Evolutionary conservation across 805 yeast genomes (phyloP), one percentile per base, ranked within the genome.

Genomic region (Kazachstania africana): DNA sequence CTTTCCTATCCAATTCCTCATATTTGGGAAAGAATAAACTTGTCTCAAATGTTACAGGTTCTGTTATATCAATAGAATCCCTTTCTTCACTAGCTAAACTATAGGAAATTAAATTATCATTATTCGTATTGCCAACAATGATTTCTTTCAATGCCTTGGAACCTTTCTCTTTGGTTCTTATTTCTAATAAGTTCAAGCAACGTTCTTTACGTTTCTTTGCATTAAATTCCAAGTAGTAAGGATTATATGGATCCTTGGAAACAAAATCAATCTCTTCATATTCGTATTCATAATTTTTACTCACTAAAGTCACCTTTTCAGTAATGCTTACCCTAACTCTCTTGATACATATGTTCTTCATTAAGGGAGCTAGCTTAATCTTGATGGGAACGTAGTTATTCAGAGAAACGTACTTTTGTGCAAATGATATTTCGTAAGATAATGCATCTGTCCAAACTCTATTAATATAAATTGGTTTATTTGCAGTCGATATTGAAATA

Each of bases 401-500:
- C 29, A 80, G 55, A 2, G 80, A 63, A 8, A 79, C 71, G 50
- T 65, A 80, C 45, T 80, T 81, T 36, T 66, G 66, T 0, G 87
- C 85, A 36, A 81, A 66, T 0, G 84, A 69, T 12, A 81, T 66
- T 40, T 78, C 78, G 53, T 81, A 81, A 34, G 74, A 73, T 23
- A 81, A 54, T 0, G 83, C 53, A 34, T 78, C 76, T 42, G 74
- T 72, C 91, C 91, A 81, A 1, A 74, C 65, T 38, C 81, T 65
- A 48, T 77, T 78, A 22, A 81, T 83, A 50, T 75, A 79, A 12
- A 81, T 69, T 0, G 93, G 84, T 47, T 78, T 81, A 47, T 79
- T 78, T 5, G 59, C 57, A 1, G 66, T 59, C 0, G 64, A 53
- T 1, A 53, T 37, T 1, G 63, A 61, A 5, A 42, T 38, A 6